These are phyloP conservation scores for Cryptosporidium xiaoi DNA, from an alignment of 169 alveolate species.

Conservation along the genomic window DNA sequence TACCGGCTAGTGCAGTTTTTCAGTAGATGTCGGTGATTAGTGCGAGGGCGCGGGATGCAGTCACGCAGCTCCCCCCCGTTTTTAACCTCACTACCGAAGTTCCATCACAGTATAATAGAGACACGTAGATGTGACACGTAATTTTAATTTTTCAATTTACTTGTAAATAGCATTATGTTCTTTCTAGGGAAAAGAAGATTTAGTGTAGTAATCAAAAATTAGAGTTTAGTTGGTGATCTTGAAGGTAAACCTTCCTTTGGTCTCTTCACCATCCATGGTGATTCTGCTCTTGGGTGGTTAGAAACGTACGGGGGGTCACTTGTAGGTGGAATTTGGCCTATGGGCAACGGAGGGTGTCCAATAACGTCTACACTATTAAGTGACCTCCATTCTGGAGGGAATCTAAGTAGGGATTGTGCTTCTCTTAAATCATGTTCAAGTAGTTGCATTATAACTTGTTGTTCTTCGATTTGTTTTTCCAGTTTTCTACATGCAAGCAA, in stretches of 20 bases:
- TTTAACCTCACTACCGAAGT: no score
- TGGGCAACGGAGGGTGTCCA: slow-evolving; percentile 27
- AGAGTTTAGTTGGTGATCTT: slow-evolving; percentile 41
- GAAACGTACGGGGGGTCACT: slow-evolving; percentile 37
- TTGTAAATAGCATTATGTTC: no score
- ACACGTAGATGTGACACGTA: no score
- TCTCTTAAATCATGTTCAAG: slow-evolving; percentile 84
- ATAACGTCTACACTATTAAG: slow-evolving; percentile 69
- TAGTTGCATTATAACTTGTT: slow-evolving; percentile 84
- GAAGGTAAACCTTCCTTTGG: slow-evolving; percentile 51
- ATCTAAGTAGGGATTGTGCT: slow-evolving; percentile 81
- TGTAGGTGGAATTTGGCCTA: slow-evolving; percentile 46
- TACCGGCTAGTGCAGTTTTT: slow-evolving; percentile 73
- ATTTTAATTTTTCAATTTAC: no score
- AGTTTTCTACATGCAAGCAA: slow-evolving; percentile 84
- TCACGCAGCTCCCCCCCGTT: no score
- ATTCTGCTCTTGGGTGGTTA: slow-evolving; percentile 25
- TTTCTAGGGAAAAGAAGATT: neutral
- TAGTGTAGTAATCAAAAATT: neutral
- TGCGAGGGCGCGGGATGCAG: no score
- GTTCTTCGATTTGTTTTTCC: slow-evolving; percentile 86
- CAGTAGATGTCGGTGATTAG: no score
- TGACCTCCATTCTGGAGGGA: slow-evolving; percentile 81
- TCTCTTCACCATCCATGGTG: slow-evolving; percentile 48
- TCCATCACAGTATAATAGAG: no score